phyloP scores from a whole-genome alignment of 352 stramenopile species.

The Globisporangium apiculatum region DNA sequence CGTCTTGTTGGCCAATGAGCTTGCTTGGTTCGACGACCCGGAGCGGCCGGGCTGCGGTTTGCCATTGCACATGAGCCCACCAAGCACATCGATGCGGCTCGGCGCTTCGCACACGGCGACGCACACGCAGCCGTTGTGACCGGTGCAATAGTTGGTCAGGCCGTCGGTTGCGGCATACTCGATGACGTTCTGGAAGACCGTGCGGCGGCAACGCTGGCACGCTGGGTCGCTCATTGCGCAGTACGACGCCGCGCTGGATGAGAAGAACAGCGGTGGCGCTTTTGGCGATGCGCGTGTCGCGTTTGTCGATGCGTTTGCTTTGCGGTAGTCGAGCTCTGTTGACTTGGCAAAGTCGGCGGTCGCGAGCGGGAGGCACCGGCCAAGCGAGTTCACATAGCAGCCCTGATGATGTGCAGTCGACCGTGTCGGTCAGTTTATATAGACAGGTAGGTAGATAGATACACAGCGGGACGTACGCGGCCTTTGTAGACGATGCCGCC shows the following conservation, averaged over 20 bases:
- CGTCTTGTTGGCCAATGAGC: conserved; percentile 7
- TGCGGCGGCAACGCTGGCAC: conserved; percentile 24
- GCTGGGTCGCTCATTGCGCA: conserved; percentile 30
- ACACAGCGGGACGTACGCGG: conserved; percentile 6
- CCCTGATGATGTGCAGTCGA: not conserved
- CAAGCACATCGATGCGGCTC: conserved; percentile 18
- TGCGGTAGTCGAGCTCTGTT: conserved; percentile 20
- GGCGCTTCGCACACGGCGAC: conserved; percentile 33
- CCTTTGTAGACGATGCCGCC: conserved; percentile 14
- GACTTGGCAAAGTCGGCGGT: conserved; percentile 9
- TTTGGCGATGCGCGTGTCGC: conserved; percentile 10
- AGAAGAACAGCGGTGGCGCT: conserved; percentile 18
- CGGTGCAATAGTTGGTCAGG: conserved; percentile 26
- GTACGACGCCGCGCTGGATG: conserved; percentile 22
- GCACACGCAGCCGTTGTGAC: conserved; percentile 33
- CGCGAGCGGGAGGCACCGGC: conserved; percentile 8
- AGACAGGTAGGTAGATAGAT: not conserved
- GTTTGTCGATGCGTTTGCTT: conserved; percentile 11
- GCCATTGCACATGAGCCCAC: conserved; percentile 22
- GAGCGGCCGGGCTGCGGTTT: conserved; percentile 3
- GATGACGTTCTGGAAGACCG: conserved; percentile 32
- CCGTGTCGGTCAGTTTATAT: not conserved
- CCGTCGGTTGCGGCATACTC: conserved; percentile 28
- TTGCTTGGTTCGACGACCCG: conserved; percentile 16
- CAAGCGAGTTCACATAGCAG: conserved; percentile 12